phyloP scores from a whole-genome alignment of 164 flowering plant species.

The Houttuynia cordata region DNA sequence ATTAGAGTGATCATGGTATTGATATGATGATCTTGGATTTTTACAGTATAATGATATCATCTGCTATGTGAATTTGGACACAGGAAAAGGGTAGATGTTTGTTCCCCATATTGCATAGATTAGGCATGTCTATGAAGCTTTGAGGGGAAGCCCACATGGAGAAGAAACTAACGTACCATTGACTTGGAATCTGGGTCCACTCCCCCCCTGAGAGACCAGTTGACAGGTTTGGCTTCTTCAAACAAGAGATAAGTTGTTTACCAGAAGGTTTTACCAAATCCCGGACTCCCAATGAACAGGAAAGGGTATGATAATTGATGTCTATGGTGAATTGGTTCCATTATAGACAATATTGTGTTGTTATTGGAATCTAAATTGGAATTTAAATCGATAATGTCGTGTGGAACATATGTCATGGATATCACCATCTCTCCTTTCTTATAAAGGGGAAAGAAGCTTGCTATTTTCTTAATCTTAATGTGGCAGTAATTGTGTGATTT shows the following conservation, averaged over 20 bases:
- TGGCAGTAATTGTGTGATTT: conserved; percentile 2
- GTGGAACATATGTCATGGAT: not conserved
- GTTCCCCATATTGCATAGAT: no score
- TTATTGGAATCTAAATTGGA: not conserved
- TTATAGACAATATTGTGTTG: no score
- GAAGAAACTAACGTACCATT: conserved; percentile 34
- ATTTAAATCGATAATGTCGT: not conserved
- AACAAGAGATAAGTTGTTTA: conserved; percentile 32
- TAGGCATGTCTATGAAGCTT: no score
- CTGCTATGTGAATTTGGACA: no score
- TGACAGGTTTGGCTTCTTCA: conserved; percentile 74
- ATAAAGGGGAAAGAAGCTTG: not conserved
- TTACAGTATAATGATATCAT: no score
- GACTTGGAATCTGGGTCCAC: conserved; percentile 51
- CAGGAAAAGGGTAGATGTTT: no score
- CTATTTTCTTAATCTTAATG: not conserved
- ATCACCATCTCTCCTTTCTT: not conserved
- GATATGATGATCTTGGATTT: no score
- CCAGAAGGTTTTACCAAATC: conserved; percentile 31
- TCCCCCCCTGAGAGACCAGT: conserved; percentile 36
- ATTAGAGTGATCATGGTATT: no score
- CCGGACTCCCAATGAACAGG: conserved; percentile 30
- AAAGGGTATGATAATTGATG: conserved; percentile 33
- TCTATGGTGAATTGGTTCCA: no score
- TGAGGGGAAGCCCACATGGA: conserved; percentile 30